These are phyloP conservation scores for Irpex rosettiformis DNA, from an alignment of 1,284 basidiomycete genomes.

Conservation along the genomic window DNA sequence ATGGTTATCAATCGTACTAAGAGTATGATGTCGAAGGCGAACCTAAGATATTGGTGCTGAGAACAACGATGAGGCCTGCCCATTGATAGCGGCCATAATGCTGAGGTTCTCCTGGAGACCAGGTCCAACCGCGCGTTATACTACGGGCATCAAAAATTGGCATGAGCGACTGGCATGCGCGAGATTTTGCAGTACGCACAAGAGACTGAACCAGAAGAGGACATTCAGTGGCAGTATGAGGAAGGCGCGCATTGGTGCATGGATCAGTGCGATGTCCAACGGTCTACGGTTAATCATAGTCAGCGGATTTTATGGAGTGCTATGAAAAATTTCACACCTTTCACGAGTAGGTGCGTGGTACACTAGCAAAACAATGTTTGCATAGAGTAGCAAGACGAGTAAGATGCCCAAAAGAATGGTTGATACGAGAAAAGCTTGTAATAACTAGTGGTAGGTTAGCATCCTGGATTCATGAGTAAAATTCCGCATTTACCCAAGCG, in stretches of 20 bases:
- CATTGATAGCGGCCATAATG: slow-evolving; percentile 53
- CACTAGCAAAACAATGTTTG: slow-evolving; percentile 62
- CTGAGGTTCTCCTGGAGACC: slow-evolving; percentile 36
- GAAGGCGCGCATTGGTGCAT: slow-evolving; percentile 72
- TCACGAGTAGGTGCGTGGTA: slow-evolving; percentile 54
- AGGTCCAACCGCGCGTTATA: slow-evolving; percentile 49
- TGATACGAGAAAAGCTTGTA: slow-evolving; percentile 57
- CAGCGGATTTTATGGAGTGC: not conserved
- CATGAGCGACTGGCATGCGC: too few relatives aligned
- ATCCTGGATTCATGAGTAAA: not conserved
- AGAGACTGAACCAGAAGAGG: slow-evolving; percentile 48
- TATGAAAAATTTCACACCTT: slow-evolving; percentile 15
- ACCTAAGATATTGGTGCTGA: slow-evolving; percentile 53
- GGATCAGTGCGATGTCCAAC: slow-evolving; percentile 65
- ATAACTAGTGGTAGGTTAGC: slow-evolving; percentile 37
- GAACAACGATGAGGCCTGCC: slow-evolving; percentile 59
- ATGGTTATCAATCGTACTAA: not conserved
- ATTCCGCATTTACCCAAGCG: slow-evolving; percentile 55
- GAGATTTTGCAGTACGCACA: slow-evolving; percentile 33
- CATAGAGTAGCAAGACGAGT: slow-evolving; percentile 57
- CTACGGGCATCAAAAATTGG: slow-evolving; percentile 31
- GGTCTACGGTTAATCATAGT: slow-evolving; percentile 39
- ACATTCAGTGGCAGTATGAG: slow-evolving; percentile 51
- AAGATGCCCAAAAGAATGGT: slow-evolving; percentile 62
- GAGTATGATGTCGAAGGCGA: slow-evolving; percentile 1